phyloP scores from a whole-genome alignment of 2,329 filamentous ascomycete genomes.

The Corynespora cassiicola region DNA sequence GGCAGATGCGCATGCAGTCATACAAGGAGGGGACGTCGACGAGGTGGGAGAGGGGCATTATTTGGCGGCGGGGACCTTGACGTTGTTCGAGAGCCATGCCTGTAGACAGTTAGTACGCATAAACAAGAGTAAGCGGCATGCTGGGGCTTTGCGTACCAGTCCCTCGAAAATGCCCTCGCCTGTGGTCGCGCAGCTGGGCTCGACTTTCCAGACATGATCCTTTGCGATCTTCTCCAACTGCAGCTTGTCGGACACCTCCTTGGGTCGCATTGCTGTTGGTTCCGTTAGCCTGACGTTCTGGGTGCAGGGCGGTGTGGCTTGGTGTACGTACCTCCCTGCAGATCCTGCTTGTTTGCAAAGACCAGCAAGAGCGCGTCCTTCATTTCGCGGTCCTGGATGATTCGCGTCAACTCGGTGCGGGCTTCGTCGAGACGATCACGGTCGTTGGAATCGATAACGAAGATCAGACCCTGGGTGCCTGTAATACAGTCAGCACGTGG shows the following conservation, averaged over 20 bases:
- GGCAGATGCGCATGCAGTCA: constrained; percentile 37
- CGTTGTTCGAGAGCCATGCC: constrained; percentile 59
- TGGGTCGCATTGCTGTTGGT: constrained; percentile 54
- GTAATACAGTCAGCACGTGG: too few relatives aligned
- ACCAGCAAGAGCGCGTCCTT: constrained; percentile 93
- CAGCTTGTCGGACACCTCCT: constrained; percentile 57
- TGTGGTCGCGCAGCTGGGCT: constrained; percentile 60
- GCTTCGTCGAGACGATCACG: constrained; percentile 91
- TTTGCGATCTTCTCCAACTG: constrained; percentile 58
- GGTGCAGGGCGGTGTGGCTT: neutral
- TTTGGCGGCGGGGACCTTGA: constrained; percentile 52
- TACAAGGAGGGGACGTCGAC: constrained; percentile 20
- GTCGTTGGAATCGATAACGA: constrained; percentile 97
- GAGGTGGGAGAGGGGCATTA: constrained; percentile 20
- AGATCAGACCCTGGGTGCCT: constrained; percentile 97
- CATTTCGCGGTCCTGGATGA: constrained; percentile 98
- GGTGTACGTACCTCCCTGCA: constrained; percentile 73
- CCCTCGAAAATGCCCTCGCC: constrained; percentile 62
- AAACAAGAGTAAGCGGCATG: neutral
- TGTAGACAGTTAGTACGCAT: constrained; percentile 12
- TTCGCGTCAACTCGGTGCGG: constrained; percentile 90
- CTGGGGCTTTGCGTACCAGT: constrained; percentile 39
- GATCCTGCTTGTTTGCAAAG: constrained; percentile 99
- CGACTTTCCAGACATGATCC: constrained; percentile 61
- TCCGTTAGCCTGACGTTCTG: constrained; percentile 24